Percentiles rank a stretch among this genome's conserved stretches.
Conservation (phyloP, 192 early-diverging fungal genomes). For the Chytriomyces confervae region DNA sequence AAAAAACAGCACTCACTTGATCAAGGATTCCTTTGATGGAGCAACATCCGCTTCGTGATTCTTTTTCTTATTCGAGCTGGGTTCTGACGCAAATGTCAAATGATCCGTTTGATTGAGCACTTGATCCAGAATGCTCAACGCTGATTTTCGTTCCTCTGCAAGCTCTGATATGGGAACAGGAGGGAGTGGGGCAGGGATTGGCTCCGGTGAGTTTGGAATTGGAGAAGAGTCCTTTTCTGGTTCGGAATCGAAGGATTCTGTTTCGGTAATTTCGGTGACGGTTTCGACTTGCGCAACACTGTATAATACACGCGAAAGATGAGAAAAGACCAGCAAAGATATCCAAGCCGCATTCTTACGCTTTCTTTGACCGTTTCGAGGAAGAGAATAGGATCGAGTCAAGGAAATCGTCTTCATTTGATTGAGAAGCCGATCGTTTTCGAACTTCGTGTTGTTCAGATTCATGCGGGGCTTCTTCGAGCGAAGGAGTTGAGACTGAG, state of each 20-base stretch:
- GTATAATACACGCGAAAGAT: background rate
- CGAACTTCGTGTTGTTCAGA: background rate
- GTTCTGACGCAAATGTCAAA: background rate
- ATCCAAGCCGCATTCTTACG: background rate
- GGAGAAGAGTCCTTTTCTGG: background rate
- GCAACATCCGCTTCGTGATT: background rate
- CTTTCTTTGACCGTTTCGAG: background rate
- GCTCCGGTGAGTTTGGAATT: background rate
- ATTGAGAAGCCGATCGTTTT: background rate
- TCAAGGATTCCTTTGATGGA: background rate
- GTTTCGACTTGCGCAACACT: background rate
- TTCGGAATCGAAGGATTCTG: background rate
- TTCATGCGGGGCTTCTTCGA: background rate
- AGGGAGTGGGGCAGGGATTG: background rate
- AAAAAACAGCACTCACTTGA: background rate
- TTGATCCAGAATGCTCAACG: conserved; percentile 8
- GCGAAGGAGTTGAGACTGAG: background rate
- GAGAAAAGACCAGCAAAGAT: background rate
- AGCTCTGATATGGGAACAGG: background rate
- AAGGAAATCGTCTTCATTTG: conserved; percentile 5
- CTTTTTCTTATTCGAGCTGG: background rate
- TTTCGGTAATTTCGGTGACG: background rate
- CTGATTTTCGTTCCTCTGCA: background rate
- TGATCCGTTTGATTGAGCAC: background rate
- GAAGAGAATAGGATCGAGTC: background rate